Evolutionary conservation across 257 asterid genomes (phyloP), one percentile per base, ranked within the genome.

Genomic region (Solanum chiquidenum): DNA sequence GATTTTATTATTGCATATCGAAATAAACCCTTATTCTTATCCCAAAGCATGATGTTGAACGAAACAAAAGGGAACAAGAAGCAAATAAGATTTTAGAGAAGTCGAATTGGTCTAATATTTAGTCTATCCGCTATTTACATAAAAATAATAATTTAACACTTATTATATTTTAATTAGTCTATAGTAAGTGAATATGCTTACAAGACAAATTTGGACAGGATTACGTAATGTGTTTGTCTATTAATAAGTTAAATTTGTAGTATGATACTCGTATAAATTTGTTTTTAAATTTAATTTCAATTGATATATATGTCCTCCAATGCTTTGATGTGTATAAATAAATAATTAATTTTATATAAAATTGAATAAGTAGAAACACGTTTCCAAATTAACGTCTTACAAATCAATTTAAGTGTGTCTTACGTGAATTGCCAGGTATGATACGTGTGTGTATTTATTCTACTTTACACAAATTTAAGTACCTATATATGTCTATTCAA

Each of bases 401-500:
- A 18, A 18, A 55, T 55, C 1, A 55, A 7, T 55, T 55, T 55
- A 55, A 55, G n/a, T 55, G 64, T 55, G 7, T 55, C 4, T 7
- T 0, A 55, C 0, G n/a, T 18, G 4, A 55, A 52, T 16, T 52
- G 4, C 0, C 23, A 52, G 0, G 2, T 52, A 6, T 2, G 0
- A 52, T 1, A 6, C 4, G 3, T 18, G 0, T 6, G 25, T 60
- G 0, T 60, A 21, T 21, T 60, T 60, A 1, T 60, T 21, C 1
- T 23, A 9, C 0, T 9, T 0, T 23, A 9, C 25, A 62, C 3
- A 62, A 2, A 62, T 62, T 23, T n/a, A 62, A n/a, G 2, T 60
- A 4, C 0, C 0, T 9, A 10, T 60, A 23, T 23, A 60, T 23
- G 0, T 0, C 1, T 3, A 60, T n/a, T 62, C 0, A 9, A 10